phyloP scores from a whole-genome alignment of 2,329 filamentous ascomycete species.

The Neocucurbitaria cava region DNA sequence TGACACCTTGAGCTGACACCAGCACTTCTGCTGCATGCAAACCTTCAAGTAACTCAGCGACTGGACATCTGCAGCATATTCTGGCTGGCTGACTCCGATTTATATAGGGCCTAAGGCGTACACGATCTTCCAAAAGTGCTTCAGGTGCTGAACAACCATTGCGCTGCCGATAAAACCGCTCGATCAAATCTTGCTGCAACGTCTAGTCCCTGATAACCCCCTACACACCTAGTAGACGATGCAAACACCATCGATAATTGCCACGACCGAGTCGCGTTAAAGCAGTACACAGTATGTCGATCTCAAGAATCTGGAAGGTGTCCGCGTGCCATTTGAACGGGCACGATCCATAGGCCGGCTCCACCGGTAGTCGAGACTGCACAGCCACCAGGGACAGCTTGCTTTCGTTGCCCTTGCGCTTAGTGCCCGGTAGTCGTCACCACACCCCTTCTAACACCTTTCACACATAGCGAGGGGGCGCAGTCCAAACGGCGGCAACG shows the following conservation, averaged over 20 bases:
- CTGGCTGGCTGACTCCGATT: too few species aligned
- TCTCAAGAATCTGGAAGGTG: slow-evolving; percentile 18
- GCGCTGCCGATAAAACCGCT: neutral
- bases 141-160: too few species aligned
- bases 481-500: slow-evolving; percentile 16
- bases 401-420: neutral
- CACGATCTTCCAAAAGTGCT: too few species aligned
- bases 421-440: slow-evolving; percentile 14
- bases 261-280: neutral
- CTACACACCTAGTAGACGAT: neutral
- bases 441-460: slow-evolving; percentile 5
- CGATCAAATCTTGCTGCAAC: neutral
- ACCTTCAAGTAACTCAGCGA: too few species aligned
- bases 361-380: slow-evolving; percentile 16
- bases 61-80: too few species aligned
- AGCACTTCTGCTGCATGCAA: too few species aligned
- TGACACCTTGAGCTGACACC: too few species aligned
- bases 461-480: slow-evolving; percentile 9
- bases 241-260: neutral
- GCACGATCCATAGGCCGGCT: slow-evolving; percentile 10
- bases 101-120: too few species aligned
- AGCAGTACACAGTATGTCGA: neutral
- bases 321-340: slow-evolving; percentile 3
- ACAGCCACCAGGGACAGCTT: slow-evolving; percentile 9
- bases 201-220: neutral